Evolutionary conservation across 2,329 filamentous ascomycete species (phyloP).

Genomic region (Zymoseptoria ardabiliae): DNA sequence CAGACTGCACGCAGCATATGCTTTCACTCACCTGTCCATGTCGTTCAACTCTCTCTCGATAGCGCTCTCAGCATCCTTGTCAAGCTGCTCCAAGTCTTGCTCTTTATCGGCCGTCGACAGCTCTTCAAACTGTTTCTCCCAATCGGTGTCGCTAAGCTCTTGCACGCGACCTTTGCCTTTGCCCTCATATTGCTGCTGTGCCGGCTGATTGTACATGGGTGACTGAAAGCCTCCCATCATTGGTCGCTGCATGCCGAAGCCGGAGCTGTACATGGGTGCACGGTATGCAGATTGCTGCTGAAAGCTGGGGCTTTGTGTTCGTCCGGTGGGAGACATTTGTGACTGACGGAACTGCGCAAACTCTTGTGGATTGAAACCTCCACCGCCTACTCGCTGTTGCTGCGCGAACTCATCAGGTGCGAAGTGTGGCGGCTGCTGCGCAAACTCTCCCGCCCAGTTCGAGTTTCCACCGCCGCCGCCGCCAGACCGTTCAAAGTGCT

Average conservation of each 20-base stretch:
- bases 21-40: conserved; percentile 68
- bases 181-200: conserved; percentile 47
- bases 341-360: conserved; percentile 81
- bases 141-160: conserved; percentile 85
- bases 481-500: conserved; percentile 34
- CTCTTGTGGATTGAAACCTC: conserved; percentile 69
- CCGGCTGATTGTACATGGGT: conserved; percentile 38
- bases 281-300: conserved; percentile 43
- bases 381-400: conserved; percentile 13
- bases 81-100: conserved; percentile 42
- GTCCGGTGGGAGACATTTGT: conserved; percentile 51
- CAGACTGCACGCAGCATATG: conserved; percentile 3
- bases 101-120: conserved; percentile 63
- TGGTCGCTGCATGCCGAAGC: conserved; percentile 42
- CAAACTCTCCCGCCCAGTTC: conserved; percentile 30
- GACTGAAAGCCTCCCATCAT: conserved; percentile 20
- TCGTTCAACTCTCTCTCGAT: conserved; percentile 83
- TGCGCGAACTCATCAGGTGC: conserved; percentile 21
- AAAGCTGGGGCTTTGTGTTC: conserved; percentile 52
- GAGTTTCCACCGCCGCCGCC: conserved; percentile 20
- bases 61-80: conserved; percentile 60
- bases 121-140: conserved; percentile 93
- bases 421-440: conserved; percentile 21
- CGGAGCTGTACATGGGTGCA: conserved; percentile 50
- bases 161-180: conserved; percentile 81